These are phyloP conservation scores for Cyclotella kingstonii DNA, from an alignment of 108 stramenopile species.

Conservation along the genomic window DNA sequence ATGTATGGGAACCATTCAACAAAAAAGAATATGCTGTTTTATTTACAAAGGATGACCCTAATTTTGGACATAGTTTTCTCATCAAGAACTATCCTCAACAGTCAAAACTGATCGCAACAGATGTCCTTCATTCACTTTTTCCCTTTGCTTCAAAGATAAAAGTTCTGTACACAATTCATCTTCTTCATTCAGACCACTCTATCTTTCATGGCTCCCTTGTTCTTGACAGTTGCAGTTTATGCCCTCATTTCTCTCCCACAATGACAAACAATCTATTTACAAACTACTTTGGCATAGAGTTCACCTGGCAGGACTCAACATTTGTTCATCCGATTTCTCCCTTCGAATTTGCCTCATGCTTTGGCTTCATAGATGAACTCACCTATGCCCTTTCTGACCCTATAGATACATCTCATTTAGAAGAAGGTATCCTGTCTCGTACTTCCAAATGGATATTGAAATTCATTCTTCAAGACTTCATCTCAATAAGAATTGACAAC, in stretches of 20 bases:
- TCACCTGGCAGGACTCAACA: background rate
- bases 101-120: background rate
- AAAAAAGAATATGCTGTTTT: background rate
- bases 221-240: background rate
- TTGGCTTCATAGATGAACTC: background rate
- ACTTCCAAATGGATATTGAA: slow-evolving; percentile 3
- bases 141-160: too few relatives aligned
- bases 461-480: background rate
- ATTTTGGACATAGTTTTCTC: too few relatives aligned
- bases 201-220: background rate
- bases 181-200: background rate
- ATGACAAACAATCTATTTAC: background rate
- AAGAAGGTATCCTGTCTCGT: background rate
- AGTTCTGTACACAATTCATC: background rate
- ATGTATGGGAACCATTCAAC: slow-evolving; percentile 11
- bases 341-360: slow-evolving; percentile 11
- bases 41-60: background rate
- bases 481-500: background rate
- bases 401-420: background rate
- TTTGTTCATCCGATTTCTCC: slow-evolving; percentile 8
- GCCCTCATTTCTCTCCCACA: background rate
- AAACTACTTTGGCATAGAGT: slow-evolving; percentile 11
- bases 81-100: too few relatives aligned
- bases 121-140: background rate
- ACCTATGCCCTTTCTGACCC: background rate